These are phyloP conservation scores for Rhodotorula sp. DNA, from an alignment of 1,284 basidiomycete species.

Conservation along the genomic window DNA sequence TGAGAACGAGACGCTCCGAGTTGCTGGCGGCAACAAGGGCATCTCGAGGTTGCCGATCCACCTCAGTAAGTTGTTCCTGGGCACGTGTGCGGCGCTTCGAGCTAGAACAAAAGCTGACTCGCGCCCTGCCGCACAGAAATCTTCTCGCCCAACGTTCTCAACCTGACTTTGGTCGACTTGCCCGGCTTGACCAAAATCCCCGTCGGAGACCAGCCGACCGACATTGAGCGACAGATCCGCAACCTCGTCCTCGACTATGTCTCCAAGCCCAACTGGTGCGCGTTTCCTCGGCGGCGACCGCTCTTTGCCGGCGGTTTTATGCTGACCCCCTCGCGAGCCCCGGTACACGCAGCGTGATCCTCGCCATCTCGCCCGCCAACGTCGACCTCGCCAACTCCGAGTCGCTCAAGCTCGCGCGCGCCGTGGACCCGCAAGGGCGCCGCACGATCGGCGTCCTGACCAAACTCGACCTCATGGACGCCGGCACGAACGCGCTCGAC, in stretches of 20 bases:
- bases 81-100: too few relatives aligned
- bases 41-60: constrained; percentile 88
- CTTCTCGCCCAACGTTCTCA: constrained; percentile 91
- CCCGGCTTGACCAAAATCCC: constrained; percentile 97
- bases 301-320: neutral
- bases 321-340: neutral
- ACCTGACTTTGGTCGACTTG: constrained; percentile 91
- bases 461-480: constrained; percentile 98
- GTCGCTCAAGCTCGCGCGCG: constrained; percentile 90
- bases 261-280: constrained; percentile 90
- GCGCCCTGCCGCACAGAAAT: constrained; percentile 76
- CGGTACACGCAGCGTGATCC: constrained; percentile 68
- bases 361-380: constrained; percentile 94
- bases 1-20: constrained; percentile 94
- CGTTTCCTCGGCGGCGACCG: neutral
- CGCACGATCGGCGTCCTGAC: constrained; percentile 94
- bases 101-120: too few relatives aligned
- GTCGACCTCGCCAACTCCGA: constrained; percentile 99
- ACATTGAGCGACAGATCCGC: constrained; percentile 96
- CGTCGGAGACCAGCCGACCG: constrained; percentile 69
- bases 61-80: constrained; percentile 34
- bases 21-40: constrained; percentile 98
- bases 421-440: constrained; percentile 91
- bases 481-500: constrained; percentile 94
- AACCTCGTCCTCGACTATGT: constrained; percentile 92